These are phyloP conservation scores for Avicennia marina DNA, from an alignment of 257 asterid species.

Conservation along the genomic window DNA sequence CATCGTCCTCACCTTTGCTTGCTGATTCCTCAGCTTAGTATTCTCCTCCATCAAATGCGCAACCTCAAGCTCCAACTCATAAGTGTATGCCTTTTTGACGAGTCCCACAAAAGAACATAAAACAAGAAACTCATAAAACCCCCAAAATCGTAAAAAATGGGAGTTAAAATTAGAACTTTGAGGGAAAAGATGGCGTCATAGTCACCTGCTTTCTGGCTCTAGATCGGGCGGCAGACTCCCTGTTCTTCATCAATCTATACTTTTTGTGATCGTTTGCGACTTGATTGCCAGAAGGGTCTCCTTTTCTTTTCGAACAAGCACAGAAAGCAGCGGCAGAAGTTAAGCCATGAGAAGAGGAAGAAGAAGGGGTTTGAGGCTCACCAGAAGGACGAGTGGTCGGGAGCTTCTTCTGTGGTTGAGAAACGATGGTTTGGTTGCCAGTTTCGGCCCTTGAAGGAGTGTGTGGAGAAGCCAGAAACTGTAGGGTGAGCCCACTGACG, in stretches of 20 bases:
- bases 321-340: background rate
- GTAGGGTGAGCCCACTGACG: background rate
- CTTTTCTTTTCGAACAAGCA: background rate
- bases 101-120: background rate
- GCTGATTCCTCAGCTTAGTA: slow-evolving; percentile 29
- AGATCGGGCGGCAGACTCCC: slow-evolving; percentile 18
- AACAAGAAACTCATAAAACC: no score
- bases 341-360: background rate
- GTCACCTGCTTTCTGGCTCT: slow-evolving; percentile 16
- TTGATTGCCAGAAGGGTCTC: background rate
- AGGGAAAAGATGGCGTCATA: no score
- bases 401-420: no score
- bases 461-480: background rate
- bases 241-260: slow-evolving; percentile 10
- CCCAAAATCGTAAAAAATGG: no score
- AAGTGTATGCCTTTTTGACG: slow-evolving; percentile 31
- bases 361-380: background rate
- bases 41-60: slow-evolving; percentile 29
- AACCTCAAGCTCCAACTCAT: slow-evolving; percentile 27
- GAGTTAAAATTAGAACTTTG: no score
- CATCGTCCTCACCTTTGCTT: slow-evolving; percentile 16
- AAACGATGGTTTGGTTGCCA: no score
- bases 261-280: background rate
- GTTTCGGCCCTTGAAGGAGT: no score
- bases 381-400: no score